Evolutionary conservation across 1,284 basidiomycete species (phyloP).

Genomic region (Moesziomyces aphidis): DNA sequence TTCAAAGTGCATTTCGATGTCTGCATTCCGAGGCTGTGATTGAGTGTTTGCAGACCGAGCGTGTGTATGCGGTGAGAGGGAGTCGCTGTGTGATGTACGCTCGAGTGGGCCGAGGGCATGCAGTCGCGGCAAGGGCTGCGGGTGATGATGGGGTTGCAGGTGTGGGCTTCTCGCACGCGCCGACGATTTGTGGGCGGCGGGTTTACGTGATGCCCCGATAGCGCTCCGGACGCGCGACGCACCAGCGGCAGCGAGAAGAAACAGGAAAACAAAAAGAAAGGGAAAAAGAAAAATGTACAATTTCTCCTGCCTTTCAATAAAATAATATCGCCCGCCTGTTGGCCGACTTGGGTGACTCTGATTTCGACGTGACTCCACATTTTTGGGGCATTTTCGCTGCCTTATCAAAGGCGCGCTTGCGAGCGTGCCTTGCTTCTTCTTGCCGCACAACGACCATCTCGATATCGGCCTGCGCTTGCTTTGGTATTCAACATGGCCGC

Average conservation of each 20-base stretch:
- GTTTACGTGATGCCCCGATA: neutral
- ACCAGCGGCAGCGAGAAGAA: too few relatives aligned
- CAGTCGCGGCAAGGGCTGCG: too few relatives aligned
- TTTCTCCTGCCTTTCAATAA: too few relatives aligned
- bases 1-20: too few relatives aligned
- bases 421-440: neutral
- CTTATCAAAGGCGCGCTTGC: constrained; percentile 7
- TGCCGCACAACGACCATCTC: neutral
- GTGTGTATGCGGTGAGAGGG: too few relatives aligned
- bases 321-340: neutral
- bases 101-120: too few relatives aligned
- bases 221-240: too few relatives aligned
- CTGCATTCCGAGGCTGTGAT: too few relatives aligned
- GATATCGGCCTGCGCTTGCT: neutral
- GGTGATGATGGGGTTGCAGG: too few relatives aligned
- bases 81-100: too few relatives aligned
- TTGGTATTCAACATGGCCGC: constrained; percentile 15
- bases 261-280: neutral
- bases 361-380: neutral
- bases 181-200: neutral
- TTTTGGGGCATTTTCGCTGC: neutral
- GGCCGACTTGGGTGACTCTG: neutral
- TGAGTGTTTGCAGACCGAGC: too few relatives aligned
- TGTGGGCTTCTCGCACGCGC: too few relatives aligned
- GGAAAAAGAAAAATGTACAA: neutral